Evolutionary conservation across 371 early-diverging fungal species (phyloP).

Genomic region (Syncephalastrum sp.): DNA sequence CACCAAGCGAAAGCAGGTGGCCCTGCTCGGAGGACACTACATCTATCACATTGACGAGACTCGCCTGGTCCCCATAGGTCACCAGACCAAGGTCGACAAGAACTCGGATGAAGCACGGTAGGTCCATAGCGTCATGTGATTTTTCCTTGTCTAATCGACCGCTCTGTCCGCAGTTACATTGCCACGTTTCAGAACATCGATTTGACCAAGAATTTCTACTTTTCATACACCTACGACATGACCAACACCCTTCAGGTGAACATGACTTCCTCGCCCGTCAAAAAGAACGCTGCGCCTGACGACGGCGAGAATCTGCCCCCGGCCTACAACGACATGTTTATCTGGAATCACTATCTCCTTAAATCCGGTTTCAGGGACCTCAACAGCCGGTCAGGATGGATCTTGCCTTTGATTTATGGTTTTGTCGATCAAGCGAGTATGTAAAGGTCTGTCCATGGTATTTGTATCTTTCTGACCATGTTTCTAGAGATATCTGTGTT

Average conservation of each 20-base stretch:
- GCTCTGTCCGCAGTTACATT: conserved; percentile 53
- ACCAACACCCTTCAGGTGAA: conserved; percentile 90
- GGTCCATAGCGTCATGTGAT: conserved; percentile 4
- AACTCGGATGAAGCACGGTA: conserved; percentile 79
- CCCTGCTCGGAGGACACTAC: conserved; percentile 92
- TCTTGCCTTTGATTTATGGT: conserved; percentile 90
- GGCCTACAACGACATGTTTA: conserved; percentile 82
- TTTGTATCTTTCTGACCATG: conserved; percentile 1
- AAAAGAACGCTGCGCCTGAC: conserved; percentile 2
- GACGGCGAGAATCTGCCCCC: conserved; percentile 12
- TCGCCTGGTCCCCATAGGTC: conserved; percentile 69
- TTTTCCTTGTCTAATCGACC: not conserved
- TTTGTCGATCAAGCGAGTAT: conserved; percentile 94
- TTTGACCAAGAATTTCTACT: conserved; percentile 86
- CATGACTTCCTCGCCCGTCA: conserved; percentile 53
- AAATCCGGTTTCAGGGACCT: conserved; percentile 67
- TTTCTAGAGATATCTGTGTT: conserved; percentile 68
- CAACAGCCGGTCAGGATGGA: conserved; percentile 77
- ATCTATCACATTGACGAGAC: conserved; percentile 95
- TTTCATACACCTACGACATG: conserved; percentile 93
- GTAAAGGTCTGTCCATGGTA: conserved; percentile 9
- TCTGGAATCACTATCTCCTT: conserved; percentile 92
- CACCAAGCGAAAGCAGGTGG: conserved; percentile 85
- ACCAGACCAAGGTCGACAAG: conserved; percentile 67
- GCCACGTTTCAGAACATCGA: conserved; percentile 82